Conservation (phyloP, 169 alveolate species). For the Plasmodium cynomolgi region DNA sequence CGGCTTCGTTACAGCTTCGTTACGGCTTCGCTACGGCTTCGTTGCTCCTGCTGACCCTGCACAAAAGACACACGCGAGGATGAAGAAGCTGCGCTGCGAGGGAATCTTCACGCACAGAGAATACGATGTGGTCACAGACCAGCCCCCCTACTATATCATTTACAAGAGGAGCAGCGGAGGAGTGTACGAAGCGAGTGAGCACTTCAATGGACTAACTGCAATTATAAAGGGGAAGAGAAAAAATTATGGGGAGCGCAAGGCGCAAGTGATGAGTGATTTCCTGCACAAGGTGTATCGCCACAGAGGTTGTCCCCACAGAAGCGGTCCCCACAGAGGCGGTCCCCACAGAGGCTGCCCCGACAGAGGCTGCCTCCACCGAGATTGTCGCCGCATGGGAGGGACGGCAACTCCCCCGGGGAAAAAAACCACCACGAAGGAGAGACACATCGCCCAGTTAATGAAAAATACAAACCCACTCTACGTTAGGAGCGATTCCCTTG, state of each 20-base stretch:
- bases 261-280: background rate
- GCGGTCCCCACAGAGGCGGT: background rate
- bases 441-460: background rate
- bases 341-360: background rate
- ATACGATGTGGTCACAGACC: background rate
- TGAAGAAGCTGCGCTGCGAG: slow-evolving; percentile 28
- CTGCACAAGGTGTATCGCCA: slow-evolving; percentile 1
- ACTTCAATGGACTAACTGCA: slow-evolving; percentile 39
- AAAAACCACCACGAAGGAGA: background rate
- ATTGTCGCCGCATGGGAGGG: background rate
- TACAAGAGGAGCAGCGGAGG: slow-evolving; percentile 16
- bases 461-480: background rate
- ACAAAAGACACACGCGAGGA: background rate
- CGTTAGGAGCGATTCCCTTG: background rate
- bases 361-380: background rate
- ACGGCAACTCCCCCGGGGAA: background rate
- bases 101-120: slow-evolving; percentile 35
- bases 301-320: background rate
- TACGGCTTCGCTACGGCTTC: background rate
- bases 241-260: background rate
- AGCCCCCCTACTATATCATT: background rate
- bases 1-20: too few species aligned
- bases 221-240: slow-evolving; percentile 7
- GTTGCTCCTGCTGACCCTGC: background rate
- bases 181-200: slow-evolving; percentile 33